Conservation (phyloP, 164 flowering plant species). For the Chimonanthus praecox region DNA sequence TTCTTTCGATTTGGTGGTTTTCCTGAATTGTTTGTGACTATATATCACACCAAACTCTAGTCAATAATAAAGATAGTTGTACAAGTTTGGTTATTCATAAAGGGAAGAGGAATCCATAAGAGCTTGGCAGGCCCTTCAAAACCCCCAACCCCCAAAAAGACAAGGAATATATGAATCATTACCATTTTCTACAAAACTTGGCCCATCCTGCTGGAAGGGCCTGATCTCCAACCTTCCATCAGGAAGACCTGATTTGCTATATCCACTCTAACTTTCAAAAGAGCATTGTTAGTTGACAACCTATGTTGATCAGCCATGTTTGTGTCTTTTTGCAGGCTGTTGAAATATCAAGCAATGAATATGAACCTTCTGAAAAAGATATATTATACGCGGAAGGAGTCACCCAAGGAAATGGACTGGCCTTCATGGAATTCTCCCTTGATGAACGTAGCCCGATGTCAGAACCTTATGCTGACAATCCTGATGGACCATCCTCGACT, state of each 20-base stretch:
- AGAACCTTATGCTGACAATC: constrained; percentile 73
- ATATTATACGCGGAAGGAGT: constrained; percentile 95
- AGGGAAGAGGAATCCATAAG: no score
- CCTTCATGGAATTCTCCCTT: constrained; percentile 85
- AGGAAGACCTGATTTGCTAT: not conserved
- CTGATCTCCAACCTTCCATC: no score
- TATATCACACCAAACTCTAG: no score
- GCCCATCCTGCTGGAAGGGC: no score
- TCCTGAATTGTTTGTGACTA: no score
- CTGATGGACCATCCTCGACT: constrained; percentile 58
- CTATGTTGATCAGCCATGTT: constrained; percentile 1
- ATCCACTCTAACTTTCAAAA: not conserved
- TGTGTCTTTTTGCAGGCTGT: constrained; percentile 58
- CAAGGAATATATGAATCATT: no score
- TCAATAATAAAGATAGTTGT: no score
- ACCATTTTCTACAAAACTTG: no score
- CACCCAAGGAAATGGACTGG: constrained; percentile 91
- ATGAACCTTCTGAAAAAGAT: constrained; percentile 88
- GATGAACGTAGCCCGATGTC: constrained; percentile 98
- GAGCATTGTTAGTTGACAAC: not conserved
- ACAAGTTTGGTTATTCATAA: no score
- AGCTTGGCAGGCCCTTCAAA: no score
- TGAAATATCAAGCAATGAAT: constrained; percentile 95
- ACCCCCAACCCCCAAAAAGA: no score
- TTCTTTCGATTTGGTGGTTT: no score